Evolutionary conservation across 2,329 filamentous ascomycete species (phyloP).

Genomic region (Sporothrix schenckii): DNA sequence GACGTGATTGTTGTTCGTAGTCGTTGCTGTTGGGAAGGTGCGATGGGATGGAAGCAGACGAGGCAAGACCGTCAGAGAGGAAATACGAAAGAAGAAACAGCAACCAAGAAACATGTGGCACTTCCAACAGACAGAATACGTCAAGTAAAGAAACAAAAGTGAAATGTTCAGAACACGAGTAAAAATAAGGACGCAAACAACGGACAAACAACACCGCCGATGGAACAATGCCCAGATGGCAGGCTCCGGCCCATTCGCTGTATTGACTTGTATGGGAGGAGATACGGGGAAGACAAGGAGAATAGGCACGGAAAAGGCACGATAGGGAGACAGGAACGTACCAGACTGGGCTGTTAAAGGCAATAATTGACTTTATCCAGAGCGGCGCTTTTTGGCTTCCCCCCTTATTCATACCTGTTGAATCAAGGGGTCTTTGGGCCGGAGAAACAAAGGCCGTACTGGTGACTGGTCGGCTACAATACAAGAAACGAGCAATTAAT

Average conservation of each 20-base stretch:
- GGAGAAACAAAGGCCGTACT: neutral
- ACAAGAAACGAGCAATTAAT: conserved; percentile 21
- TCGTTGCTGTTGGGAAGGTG: neutral
- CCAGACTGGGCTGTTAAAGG: neutral
- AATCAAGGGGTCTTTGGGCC: neutral
- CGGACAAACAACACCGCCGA: neutral
- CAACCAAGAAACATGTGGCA: neutral
- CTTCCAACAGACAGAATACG: neutral
- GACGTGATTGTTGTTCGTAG: neutral
- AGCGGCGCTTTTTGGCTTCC: neutral
- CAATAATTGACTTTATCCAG: conserved; percentile 19
- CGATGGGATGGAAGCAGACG: neutral
- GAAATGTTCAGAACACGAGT: neutral
- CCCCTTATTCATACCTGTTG: neutral
- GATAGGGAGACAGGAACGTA: neutral
- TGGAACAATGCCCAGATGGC: neutral
- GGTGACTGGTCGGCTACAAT: conserved; percentile 4
- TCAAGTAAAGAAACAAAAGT: neutral
- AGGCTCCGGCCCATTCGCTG: neutral
- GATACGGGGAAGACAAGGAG: neutral
- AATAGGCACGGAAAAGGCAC: neutral
- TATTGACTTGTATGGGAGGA: neutral
- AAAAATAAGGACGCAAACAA: neutral
- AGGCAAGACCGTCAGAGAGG: neutral
- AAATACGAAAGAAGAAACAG: neutral